Conservation (phyloP, 345 rosid genomes). For the Conringia planisiliqua region DNA sequence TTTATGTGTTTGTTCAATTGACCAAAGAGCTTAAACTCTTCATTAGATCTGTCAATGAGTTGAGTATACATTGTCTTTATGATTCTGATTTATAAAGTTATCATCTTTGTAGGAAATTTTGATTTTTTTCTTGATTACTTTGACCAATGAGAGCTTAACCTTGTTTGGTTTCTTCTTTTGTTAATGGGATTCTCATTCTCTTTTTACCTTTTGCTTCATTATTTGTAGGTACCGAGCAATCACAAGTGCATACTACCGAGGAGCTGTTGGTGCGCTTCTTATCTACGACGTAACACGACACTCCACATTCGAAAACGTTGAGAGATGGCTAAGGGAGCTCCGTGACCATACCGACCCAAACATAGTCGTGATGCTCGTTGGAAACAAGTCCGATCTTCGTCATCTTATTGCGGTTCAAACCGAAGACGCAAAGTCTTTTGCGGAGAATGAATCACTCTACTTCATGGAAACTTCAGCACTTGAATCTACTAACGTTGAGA, state of each 20-base stretch:
- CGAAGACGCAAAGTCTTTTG: conserved; percentile 76
- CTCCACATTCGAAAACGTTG: conserved; percentile 85
- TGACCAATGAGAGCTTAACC: background rate
- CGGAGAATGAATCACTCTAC: conserved; percentile 78
- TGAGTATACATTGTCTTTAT: background rate
- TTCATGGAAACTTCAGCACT: conserved; percentile 97
- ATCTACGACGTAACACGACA: conserved; percentile 87
- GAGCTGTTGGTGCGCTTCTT: conserved; percentile 90
- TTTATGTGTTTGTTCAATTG: background rate
- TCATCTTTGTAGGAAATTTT: background rate
- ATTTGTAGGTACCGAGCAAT: conserved; percentile 93
- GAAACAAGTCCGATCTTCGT: conserved; percentile 90
- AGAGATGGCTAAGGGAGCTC: conserved; percentile 89
- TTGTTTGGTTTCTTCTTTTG: no score
- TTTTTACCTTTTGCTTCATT: no score
- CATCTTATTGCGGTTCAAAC: conserved; percentile 86
- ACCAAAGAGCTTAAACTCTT: background rate
- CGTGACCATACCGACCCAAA: conserved; percentile 94
- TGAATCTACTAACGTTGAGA: conserved; percentile 82
- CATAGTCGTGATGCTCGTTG: conserved; percentile 88
- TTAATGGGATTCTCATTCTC: no score
- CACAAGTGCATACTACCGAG: conserved; percentile 91
- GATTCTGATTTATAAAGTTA: background rate
- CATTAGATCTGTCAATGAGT: background rate
- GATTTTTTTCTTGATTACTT: background rate